phyloP scores from a whole-genome alignment of 768 basidiomycete species.

The Rhodotorula paludigena region DNA sequence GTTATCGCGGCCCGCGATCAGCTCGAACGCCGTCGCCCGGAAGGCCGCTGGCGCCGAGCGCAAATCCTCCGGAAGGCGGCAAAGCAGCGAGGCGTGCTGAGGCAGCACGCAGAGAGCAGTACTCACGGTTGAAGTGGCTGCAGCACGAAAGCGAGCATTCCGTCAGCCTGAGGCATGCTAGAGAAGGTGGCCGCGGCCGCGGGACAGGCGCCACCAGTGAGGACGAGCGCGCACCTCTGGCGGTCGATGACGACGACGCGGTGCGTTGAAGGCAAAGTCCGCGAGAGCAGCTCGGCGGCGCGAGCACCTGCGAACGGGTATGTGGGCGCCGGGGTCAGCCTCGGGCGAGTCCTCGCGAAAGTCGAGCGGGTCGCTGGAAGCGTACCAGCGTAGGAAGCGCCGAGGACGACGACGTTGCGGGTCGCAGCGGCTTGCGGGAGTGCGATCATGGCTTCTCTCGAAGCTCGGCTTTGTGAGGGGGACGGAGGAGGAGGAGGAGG shows the following conservation, averaged over 20 bases:
- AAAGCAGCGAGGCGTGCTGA: too few relatives aligned
- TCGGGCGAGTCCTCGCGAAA: not conserved
- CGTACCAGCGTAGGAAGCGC: conserved; percentile 37
- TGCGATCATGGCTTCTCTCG: conserved; percentile 5
- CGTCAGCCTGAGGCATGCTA: not conserved
- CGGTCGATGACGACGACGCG: conserved; percentile 42
- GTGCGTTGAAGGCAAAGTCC: conserved; percentile 29
- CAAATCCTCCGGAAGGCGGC: not conserved
- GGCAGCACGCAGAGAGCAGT: too few relatives aligned
- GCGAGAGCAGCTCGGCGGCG: conserved; percentile 38
- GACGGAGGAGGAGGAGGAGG: not conserved
- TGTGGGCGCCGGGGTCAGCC: not conserved
- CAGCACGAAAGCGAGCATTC: not conserved
- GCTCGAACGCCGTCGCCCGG: too few relatives aligned
- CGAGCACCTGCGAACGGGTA: conserved; percentile 24
- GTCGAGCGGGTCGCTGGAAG: not conserved
- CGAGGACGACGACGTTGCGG: conserved; percentile 41
- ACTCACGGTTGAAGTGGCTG: conserved; percentile 42
- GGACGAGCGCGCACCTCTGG: conserved; percentile 26
- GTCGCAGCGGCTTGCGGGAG: not conserved
- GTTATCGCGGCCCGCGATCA: too few relatives aligned
- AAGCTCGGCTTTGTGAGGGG: not conserved
- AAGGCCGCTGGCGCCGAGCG: too few relatives aligned
- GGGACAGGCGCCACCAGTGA: not conserved
- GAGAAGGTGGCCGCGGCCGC: not conserved